Conservation (phyloP, 805 yeast species). For the Komagataella phaffii region DNA sequence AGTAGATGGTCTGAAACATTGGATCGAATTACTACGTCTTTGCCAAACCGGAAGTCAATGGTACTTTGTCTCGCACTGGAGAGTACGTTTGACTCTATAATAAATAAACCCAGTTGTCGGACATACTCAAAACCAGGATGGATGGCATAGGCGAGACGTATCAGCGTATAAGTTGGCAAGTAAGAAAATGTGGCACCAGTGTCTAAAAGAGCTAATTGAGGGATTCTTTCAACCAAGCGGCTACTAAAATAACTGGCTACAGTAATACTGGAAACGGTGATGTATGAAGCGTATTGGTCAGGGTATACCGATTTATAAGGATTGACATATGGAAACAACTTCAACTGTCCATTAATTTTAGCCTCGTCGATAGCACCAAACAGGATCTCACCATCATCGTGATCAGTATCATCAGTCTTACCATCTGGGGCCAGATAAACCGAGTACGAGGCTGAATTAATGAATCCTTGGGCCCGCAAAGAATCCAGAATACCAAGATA, state of each 20-base stretch:
- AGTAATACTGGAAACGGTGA: not conserved
- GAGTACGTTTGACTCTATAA: not conserved
- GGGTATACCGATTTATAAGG: not conserved
- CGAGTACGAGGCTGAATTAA: slow-evolving; percentile 44
- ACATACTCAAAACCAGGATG: not conserved
- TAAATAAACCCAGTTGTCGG: not conserved
- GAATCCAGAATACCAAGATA: slow-evolving; percentile 59
- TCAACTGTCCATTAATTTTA: slow-evolving; percentile 15
- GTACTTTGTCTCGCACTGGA: not conserved
- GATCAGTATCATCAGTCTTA: slow-evolving; percentile 1
- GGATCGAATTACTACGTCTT: not conserved
- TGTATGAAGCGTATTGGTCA: not conserved
- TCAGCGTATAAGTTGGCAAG: not conserved
- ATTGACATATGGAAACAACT: not conserved
- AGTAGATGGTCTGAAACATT: not conserved
- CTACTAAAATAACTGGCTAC: not conserved
- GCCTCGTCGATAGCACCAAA: slow-evolving; percentile 65
- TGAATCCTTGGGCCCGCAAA: slow-evolving; percentile 44
- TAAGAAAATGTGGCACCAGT: slow-evolving; percentile 1
- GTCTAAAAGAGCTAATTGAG: slow-evolving; percentile 1
- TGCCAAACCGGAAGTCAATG: not conserved
- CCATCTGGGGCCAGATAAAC: slow-evolving; percentile 36
- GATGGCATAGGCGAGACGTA: not conserved
- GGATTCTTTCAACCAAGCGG: not conserved
- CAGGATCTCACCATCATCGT: slow-evolving; percentile 35